A percentile compares a stretch with the other conserved stretches of the same genome.
phyloP scores from a whole-genome alignment of 139 green algal species.

The Pleodorina starrii region DNA sequence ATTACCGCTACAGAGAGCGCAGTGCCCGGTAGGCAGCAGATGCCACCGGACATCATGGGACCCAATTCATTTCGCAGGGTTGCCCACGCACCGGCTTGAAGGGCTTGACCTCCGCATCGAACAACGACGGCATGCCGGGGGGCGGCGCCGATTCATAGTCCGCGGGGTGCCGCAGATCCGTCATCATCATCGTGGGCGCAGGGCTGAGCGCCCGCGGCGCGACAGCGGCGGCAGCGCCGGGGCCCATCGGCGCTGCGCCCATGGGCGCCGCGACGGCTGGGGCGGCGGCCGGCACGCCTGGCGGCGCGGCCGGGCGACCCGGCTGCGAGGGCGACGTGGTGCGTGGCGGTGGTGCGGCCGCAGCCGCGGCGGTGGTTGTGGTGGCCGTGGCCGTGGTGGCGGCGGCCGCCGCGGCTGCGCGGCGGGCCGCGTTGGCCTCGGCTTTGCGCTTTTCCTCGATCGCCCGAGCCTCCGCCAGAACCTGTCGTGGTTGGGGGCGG shows the following conservation, averaged over 20 bases:
- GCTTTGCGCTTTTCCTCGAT: conserved; percentile 74
- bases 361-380: conserved; percentile 4
- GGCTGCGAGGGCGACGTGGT: conserved; percentile 26
- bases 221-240: not conserved
- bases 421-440: conserved; percentile 52
- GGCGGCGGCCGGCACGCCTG: not conserved
- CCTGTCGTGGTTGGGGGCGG: no score
- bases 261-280: not conserved
- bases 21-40: no score
- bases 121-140: conserved; percentile 71
- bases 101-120: conserved; percentile 68
- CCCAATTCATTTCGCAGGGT: no score
- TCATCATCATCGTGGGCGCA: not conserved
- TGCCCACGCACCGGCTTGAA: conserved; percentile 45
- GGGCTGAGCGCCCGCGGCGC: conserved; percentile 36
- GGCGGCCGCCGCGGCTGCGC: conserved; percentile 28
- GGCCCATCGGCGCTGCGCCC: not conserved
- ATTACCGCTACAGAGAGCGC: no score
- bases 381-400: not conserved
- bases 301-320: not conserved
- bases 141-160: conserved; percentile 39
- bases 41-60: no score
- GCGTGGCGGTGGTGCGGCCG: conserved; percentile 24
- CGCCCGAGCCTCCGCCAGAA: conserved; percentile 50
- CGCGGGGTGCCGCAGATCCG: conserved; percentile 41